Base-by-base conservation (phyloP, 2,329 filamentous ascomycete genomes). In the Pestalotiopsis sp. region DNA sequence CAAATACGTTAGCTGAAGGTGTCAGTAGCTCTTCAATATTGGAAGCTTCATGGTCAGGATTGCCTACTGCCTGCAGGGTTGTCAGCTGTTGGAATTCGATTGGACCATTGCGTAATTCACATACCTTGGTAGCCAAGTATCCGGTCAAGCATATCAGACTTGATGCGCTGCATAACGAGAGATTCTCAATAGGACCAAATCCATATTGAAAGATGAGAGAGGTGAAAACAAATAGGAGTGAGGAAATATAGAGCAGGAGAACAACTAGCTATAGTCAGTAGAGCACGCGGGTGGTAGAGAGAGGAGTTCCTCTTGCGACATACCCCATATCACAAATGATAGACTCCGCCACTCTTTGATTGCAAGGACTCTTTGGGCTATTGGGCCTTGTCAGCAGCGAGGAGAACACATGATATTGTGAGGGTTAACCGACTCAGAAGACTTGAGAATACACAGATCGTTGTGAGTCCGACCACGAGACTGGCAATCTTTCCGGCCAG, bases 311-410 rank as follows among this genome's bases (percentile, higher is more conserved):
- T 17, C 25, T 9, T 59, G 13, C 25, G 5, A 27, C 57, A 59
- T 62, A 62, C 59, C 5, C 59, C 59, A 62, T 62, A 62, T 62
- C 12, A 62, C 36, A 27, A 27, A 62, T 62, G 59, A 36, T 12
- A 62, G n/a, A 27, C 59, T 62, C 31, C 36, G 12, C 59, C 59
- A 62, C n/a, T 62, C 25, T 20, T 62, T 62, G 11, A 39, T 36
- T 20, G 27, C 31, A 20, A 62, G 59, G 36, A 36, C n/a, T 39
- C 36, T 62, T 20, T 62, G 59, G 20, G 59, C 59, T 62, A n/a
- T 11, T 12, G n/a, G 27, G n/a, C 20, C 9, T 13, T 14, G 27
- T 62, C 13, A 39, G 23, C 27, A 27, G 25, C 38, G 27, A 36
- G 4, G 11, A 31, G 2, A 2, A 14, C 13, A 39, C 3, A 4